Evolutionary conservation across 768 basidiomycete genomes (phyloP).

Genomic region (Serendipita indica): DNA sequence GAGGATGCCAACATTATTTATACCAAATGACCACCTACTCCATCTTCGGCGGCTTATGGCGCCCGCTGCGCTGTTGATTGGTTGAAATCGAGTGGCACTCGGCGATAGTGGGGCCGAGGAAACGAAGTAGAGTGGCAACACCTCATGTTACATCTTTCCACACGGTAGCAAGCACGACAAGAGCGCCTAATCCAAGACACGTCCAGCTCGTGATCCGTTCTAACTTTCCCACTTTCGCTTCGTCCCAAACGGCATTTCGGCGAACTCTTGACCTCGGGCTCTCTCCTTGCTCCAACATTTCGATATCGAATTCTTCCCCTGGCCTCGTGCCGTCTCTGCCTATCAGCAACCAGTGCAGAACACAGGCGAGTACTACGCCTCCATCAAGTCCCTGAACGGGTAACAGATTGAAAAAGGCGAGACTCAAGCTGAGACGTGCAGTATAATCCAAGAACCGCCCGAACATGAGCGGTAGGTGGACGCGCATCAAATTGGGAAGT

Average conservation of each 20-base stretch:
- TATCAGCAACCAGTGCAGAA: background rate
- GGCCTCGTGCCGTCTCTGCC: background rate
- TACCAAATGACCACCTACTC: background rate
- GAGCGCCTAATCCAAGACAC: background rate
- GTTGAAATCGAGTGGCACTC: too few species aligned
- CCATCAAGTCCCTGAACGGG: constrained; percentile 65
- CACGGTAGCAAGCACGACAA: background rate
- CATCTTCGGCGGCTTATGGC: background rate
- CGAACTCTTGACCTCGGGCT: background rate
- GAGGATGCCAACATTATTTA: background rate
- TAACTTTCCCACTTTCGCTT: background rate
- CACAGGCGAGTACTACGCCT: constrained; percentile 15
- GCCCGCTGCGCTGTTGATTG: background rate
- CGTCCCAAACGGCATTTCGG: background rate
- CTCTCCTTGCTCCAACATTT: background rate
- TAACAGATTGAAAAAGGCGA: constrained; percentile 71
- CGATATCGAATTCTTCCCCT: background rate
- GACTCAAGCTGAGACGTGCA: constrained; percentile 30
- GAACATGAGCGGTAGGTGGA: background rate
- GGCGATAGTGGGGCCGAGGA: too few species aligned
- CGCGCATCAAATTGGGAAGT: background rate
- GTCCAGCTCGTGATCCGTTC: background rate
- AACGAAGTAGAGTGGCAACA: too few species aligned
- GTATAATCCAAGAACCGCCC: background rate
- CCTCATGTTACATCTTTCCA: background rate